These are phyloP conservation scores for Candida corydali DNA, from an alignment of 805 yeast genomes.

Conservation along the genomic window DNA sequence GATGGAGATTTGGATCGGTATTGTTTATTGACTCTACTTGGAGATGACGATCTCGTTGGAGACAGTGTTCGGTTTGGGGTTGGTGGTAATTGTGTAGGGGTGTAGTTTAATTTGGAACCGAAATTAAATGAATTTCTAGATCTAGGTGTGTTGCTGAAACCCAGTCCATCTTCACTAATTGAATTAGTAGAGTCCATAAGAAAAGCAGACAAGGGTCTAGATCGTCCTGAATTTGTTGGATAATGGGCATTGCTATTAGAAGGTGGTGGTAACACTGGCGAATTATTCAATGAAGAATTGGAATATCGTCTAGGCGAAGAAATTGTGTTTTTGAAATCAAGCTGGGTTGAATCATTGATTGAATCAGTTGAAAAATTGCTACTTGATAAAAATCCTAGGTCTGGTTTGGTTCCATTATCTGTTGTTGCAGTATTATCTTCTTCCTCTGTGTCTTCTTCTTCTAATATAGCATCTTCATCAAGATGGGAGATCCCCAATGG, in stretches of 20 bases:
- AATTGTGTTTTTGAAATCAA: not conserved
- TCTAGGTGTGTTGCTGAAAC: constrained; percentile 16
- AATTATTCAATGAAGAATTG: constrained; percentile 15
- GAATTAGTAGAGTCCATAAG: constrained; percentile 24
- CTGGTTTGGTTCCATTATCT: constrained; percentile 12
- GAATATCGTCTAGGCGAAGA: constrained; percentile 17
- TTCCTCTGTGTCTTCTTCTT: constrained; percentile 4
- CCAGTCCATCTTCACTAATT: constrained; percentile 24
- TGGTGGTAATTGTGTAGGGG: constrained; percentile 2
- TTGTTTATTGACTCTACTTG: constrained; percentile 24
- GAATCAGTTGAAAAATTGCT: constrained; percentile 40
- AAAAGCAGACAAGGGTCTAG: constrained; percentile 36
- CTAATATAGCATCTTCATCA: not conserved
- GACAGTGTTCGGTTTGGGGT: constrained; percentile 17
- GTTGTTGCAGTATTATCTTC: not conserved
- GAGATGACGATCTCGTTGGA: constrained; percentile 24
- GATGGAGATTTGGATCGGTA: constrained; percentile 29
- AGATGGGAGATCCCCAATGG: not conserved
- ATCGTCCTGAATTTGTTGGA: constrained; percentile 12
- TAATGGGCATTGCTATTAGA: constrained; percentile 10
- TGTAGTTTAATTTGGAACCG: constrained; percentile 10
- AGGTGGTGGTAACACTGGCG: constrained; percentile 17
- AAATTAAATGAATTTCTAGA: constrained; percentile 17
- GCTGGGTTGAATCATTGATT: constrained; percentile 7
- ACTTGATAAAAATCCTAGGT: constrained; percentile 29